Conservation (phyloP, 164 flowering plant species). For the Stephania japonica region DNA sequence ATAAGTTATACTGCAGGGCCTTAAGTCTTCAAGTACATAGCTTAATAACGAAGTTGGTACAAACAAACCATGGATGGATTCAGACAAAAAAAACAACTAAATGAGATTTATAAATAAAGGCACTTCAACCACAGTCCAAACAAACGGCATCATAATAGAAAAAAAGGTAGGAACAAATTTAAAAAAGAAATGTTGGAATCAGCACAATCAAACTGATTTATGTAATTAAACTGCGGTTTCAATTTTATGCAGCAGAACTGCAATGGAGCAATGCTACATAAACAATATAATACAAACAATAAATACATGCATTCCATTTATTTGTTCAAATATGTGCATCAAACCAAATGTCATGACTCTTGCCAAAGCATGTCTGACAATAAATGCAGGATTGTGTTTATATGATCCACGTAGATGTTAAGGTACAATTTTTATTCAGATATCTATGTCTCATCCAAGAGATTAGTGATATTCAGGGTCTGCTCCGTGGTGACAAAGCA, state of each 20-base stretch:
- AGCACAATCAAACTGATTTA: neutral
- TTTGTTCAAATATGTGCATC: no score
- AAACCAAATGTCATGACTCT: no score
- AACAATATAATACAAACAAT: no score
- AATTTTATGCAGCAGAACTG: neutral
- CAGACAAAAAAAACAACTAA: neutral
- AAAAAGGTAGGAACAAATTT: no score
- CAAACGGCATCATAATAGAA: neutral
- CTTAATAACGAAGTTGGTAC: neutral
- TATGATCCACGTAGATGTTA: no score
- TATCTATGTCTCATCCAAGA: neutral
- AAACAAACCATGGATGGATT: neutral
- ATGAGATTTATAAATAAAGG: neutral
- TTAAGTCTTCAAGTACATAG: no score
- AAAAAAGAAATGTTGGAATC: neutral
- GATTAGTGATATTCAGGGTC: neutral
- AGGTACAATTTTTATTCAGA: no score
- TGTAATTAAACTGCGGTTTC: neutral
- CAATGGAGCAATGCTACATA: no score
- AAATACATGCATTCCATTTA: no score
- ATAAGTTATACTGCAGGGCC: no score
- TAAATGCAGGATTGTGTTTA: no score
- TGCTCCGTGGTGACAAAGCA: neutral
- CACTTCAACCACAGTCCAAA: neutral
- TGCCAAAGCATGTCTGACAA: no score